These are phyloP conservation scores for Hyaloperonospora brassicae DNA, from an alignment of 352 stramenopile genomes.

Conservation along the genomic window DNA sequence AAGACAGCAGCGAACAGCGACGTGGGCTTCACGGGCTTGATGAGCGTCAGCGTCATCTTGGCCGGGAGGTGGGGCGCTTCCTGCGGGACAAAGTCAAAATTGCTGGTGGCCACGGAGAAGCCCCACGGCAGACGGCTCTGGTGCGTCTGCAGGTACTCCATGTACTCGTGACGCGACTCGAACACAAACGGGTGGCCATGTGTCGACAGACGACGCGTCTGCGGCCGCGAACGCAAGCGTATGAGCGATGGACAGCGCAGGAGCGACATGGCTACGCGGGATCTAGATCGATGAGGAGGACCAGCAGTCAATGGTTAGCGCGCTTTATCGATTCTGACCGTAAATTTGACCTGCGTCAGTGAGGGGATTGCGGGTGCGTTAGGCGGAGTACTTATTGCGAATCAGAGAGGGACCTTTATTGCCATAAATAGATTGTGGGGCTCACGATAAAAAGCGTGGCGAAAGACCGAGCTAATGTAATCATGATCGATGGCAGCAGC, in stretches of 20 bases:
- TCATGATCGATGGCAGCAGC: no score
- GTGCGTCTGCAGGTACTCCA: conserved; percentile 59
- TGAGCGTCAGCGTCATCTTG: conserved; percentile 85
- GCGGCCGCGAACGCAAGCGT: conserved; percentile 15
- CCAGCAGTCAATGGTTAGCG: no score
- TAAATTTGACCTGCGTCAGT: no score
- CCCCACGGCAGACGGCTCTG: conserved; percentile 81
- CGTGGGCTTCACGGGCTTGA: conserved; percentile 80
- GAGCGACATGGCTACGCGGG: conserved; percentile 16
- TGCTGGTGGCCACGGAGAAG: conserved; percentile 76
- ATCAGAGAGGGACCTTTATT: no score
- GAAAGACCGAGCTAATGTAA: no score
- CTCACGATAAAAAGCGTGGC: no score
- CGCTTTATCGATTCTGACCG: no score
- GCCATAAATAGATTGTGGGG: no score
- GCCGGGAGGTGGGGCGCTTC: conserved; percentile 73
- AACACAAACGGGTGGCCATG: conserved; percentile 65
- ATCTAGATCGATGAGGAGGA: no score
- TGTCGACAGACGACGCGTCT: conserved; percentile 30
- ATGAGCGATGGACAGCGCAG: conserved; percentile 21
- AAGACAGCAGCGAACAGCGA: conserved; percentile 85
- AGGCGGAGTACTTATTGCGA: no score
- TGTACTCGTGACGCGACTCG: conserved; percentile 77
- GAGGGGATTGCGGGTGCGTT: no score
- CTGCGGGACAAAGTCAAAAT: conserved; percentile 76